Conservation (phyloP, 2,329 filamentous ascomycete genomes). For the Paecilomyces formosus region DNA sequence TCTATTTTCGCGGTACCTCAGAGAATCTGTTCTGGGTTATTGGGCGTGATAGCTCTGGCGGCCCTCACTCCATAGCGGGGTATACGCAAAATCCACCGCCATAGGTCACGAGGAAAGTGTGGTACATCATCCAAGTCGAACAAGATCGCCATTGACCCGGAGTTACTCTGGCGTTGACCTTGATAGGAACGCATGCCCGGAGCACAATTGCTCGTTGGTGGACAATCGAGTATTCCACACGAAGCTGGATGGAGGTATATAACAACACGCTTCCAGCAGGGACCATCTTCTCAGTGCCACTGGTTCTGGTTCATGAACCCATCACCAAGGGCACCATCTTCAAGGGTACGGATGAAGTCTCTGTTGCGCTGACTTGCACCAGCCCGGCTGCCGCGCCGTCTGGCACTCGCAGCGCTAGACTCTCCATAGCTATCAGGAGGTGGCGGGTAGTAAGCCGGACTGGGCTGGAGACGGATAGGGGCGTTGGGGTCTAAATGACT, state of each 20-base stretch:
- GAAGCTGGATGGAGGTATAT: neutral
- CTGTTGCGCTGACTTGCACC: slow-evolving; percentile 51
- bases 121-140: slow-evolving; percentile 4
- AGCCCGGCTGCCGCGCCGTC: slow-evolving; percentile 68
- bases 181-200: slow-evolving; percentile 8
- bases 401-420: slow-evolving; percentile 55
- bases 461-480: slow-evolving; percentile 88
- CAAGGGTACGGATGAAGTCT: slow-evolving; percentile 90
- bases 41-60: neutral
- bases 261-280: neutral
- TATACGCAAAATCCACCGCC: neutral
- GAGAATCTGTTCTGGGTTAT: neutral
- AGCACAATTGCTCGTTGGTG: slow-evolving; percentile 8
- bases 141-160: slow-evolving; percentile 10
- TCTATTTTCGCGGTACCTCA: neutral
- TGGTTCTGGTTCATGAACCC: slow-evolving; percentile 74
- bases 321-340: slow-evolving; percentile 90
- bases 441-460: slow-evolving; percentile 93
- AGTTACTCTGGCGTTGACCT: slow-evolving; percentile 9
- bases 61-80: neutral
- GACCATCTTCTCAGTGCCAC: slow-evolving; percentile 49
- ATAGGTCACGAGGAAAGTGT: neutral
- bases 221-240: slow-evolving; percentile 5
- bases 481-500: slow-evolving; percentile 92
- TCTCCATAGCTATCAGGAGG: slow-evolving; percentile 74